Conservation (phyloP, 345 rosid species). For the Linum trigynum region DNA sequence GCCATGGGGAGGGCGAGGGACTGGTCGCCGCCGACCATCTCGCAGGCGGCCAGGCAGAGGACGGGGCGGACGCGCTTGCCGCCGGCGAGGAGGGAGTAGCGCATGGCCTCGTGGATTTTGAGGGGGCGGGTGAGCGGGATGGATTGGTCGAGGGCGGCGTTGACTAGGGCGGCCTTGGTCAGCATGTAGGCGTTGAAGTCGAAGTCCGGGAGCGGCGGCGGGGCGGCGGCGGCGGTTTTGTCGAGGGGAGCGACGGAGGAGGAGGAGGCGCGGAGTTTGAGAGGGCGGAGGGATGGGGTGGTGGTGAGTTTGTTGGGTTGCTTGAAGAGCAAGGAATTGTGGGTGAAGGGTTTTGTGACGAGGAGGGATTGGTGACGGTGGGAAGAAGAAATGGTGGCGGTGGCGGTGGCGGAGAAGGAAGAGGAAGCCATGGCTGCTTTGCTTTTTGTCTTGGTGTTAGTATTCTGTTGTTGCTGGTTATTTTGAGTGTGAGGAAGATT, state of each 20-base stretch:
- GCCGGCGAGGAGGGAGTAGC: constrained; percentile 9
- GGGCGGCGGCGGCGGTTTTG: background rate
- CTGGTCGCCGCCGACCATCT: constrained; percentile 1
- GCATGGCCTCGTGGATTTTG: constrained; percentile 1
- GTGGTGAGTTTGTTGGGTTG: background rate
- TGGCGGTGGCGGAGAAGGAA: background rate
- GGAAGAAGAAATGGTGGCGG: background rate
- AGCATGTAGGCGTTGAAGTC: constrained; percentile 1
- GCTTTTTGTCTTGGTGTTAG: no score
- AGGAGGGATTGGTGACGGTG: background rate
- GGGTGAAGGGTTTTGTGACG: background rate
- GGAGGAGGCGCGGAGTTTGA: background rate
- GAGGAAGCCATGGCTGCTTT: background rate
- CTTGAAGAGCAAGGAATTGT: background rate
- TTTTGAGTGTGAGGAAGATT: background rate
- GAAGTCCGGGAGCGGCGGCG: background rate
- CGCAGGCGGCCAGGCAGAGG: constrained; percentile 5
- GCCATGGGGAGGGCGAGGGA: background rate
- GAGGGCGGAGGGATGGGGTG: background rate
- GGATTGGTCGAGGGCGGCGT: background rate
- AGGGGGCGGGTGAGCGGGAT: background rate
- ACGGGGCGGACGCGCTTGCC: constrained; percentile 7
- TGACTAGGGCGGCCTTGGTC: background rate
- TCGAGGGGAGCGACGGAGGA: background rate
- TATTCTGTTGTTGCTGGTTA: background rate